Evolutionary conservation across 768 basidiomycete genomes (phyloP).

Genomic region (Tylopilus vinaceipallidus): DNA sequence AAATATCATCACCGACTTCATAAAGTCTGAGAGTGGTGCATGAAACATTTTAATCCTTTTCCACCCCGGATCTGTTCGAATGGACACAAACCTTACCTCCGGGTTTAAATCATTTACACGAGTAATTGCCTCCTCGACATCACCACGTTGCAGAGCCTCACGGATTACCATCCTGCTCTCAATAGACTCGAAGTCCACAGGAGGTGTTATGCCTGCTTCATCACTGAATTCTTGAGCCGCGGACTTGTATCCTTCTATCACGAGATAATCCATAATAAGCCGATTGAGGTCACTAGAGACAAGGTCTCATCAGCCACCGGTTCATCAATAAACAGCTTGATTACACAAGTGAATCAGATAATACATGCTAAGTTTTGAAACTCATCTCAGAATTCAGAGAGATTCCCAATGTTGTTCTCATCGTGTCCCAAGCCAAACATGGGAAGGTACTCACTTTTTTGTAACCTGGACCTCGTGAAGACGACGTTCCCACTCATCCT

Average conservation of each 20-base stretch:
- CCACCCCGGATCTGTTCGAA: slow-evolving; percentile 6
- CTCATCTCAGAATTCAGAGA: slow-evolving; percentile 88
- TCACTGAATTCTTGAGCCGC: slow-evolving; percentile 94
- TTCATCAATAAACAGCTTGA: slow-evolving; percentile 11
- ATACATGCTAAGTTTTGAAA: slow-evolving; percentile 73
- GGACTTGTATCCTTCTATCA: slow-evolving; percentile 95
- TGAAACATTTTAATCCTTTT: slow-evolving; percentile 89
- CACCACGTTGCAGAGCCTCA: slow-evolving; percentile 89
- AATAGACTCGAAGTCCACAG: slow-evolving; percentile 89
- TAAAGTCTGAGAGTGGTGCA: slow-evolving; percentile 96
- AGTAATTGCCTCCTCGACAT: slow-evolving; percentile 94
- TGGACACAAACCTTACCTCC: slow-evolving; percentile 65
- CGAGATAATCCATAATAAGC: slow-evolving; percentile 95
- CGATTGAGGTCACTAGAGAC: slow-evolving; percentile 82
- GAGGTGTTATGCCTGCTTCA: slow-evolving; percentile 74
- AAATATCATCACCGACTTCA: slow-evolving; percentile 80
- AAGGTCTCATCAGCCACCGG: slow-evolving; percentile 20
- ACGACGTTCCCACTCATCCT: slow-evolving; percentile 84
- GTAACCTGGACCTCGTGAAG: slow-evolving; percentile 80
- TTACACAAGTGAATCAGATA: slow-evolving; percentile 62
- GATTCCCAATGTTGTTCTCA: slow-evolving; percentile 95
- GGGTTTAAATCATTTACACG: slow-evolving; percentile 94
- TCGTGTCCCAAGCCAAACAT: slow-evolving; percentile 37
- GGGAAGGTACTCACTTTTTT: slow-evolving; percentile 73
- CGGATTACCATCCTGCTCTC: slow-evolving; percentile 93